A percentile compares a stretch with the other conserved stretches of the same genome.
Evolutionary conservation across 805 yeast species (phyloP).

Genomic region (Candida montana): DNA sequence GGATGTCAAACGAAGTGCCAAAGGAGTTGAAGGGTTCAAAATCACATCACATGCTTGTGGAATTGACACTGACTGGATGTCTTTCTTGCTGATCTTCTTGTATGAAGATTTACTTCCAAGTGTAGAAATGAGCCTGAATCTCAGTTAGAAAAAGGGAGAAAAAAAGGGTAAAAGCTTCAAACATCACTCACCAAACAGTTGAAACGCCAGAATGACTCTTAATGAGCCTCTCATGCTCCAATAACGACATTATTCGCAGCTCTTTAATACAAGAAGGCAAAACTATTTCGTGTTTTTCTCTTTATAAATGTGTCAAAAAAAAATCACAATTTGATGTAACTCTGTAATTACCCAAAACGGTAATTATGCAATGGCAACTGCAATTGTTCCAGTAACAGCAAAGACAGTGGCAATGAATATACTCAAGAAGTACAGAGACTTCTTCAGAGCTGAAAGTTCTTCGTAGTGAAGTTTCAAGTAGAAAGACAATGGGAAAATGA

Average conservation of each 20-base stretch:
- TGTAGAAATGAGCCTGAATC: constrained; percentile 31
- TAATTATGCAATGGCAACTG: constrained; percentile 18
- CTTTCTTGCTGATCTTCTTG: constrained; percentile 28
- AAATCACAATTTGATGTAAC: constrained; percentile 2
- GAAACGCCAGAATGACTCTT: constrained; percentile 24
- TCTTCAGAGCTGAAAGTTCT: constrained; percentile 29
- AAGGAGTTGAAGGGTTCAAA: constrained; percentile 16
- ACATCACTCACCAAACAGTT: constrained; percentile 24
- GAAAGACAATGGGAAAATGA: constrained; percentile 63
- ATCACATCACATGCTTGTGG: constrained; percentile 36
- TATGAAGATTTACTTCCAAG: constrained; percentile 31
- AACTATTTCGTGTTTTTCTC: not conserved
- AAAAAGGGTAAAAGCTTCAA: not conserved
- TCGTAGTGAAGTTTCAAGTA: constrained; percentile 45
- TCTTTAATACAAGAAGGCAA: not conserved
- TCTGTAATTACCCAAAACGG: constrained; percentile 2
- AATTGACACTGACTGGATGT: constrained; percentile 34
- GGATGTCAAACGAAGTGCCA: constrained; percentile 32
- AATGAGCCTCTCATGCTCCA: constrained; percentile 20
- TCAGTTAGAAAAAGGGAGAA: not conserved
- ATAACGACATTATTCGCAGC: constrained; percentile 6
- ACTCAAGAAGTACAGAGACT: constrained; percentile 8
- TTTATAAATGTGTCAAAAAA: not conserved
- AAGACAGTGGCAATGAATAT: constrained; percentile 8
- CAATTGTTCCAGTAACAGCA: constrained; percentile 23